Base-by-base conservation (phyloP, 1,284 basidiomycete species). In the Pholiota adiposa region DNA sequence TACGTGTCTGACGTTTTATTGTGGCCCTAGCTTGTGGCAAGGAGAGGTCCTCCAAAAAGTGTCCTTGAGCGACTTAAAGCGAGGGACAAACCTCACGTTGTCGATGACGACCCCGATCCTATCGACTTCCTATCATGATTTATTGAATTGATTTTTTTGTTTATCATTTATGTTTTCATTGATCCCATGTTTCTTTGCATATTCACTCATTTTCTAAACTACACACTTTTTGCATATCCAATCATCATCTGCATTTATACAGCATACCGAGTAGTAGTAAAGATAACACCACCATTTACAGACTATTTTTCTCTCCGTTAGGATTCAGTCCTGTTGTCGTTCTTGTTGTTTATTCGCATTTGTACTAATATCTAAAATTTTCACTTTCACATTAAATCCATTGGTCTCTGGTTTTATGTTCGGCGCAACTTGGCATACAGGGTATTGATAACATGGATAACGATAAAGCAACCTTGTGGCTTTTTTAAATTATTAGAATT, bases 71-170 rank as follows among this genome's bases (percentile, higher is more conserved):
- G 64, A 40, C 58, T 71, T 11, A 63, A 63, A 19, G 44, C 31
- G 14, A 34, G 19, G 23, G 54, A 68, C 9, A 58, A 64, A n/a
- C 51, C 59, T 41, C 58, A 64, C 31, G 60, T 59, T 34, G 48
- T 63, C 11, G 72, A 73, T 33, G 63, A 69, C 52, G 71, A 72
- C 54, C 69, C 70, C 27, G 72, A 73, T 57, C 69, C 69, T 14
- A 72, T 73, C 43, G 70, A 73, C 59, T 73, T 73, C 52, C 63
- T 73, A 9, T 73, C 72, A 34, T 72, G 52, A 71, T 33, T 38
- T 38, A 38, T 9, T 50, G 52, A 23, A 63, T 38, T 31, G 48
- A 50, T 50, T 50, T 23, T 46, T 21, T 19, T 54, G 41, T 44
- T 46, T 31, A 31, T 31, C 5, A 5, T 31, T 4, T 31, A 5